phyloP scores from a whole-genome alignment of 495 filamentous ascomycete genomes.

The Penicillium coprophilum region DNA sequence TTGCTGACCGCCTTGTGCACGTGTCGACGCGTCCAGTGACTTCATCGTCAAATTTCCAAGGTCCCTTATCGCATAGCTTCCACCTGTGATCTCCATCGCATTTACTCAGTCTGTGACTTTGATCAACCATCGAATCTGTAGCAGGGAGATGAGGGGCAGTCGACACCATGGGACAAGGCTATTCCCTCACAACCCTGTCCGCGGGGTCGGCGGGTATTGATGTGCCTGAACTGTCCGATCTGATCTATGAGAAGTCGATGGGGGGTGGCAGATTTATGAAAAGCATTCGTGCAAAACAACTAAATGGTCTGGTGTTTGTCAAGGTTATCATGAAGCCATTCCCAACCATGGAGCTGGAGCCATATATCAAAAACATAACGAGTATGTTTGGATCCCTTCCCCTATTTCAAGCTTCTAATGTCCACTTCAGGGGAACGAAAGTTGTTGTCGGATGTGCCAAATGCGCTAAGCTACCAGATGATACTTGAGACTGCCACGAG shows the following conservation, averaged over 20 bases:
- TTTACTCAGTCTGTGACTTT: conserved; percentile 1
- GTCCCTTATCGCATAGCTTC: conserved; percentile 5
- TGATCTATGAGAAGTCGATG: conserved; percentile 89
- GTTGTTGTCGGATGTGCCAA: conserved; percentile 77
- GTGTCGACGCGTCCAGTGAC: conserved; percentile 28
- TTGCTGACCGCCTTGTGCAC: conserved; percentile 29
- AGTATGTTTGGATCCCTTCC: conserved; percentile 50
- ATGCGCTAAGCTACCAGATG: conserved; percentile 86
- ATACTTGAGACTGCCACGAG: conserved; percentile 86
- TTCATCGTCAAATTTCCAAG: conserved; percentile 17
- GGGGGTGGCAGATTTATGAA: conserved; percentile 97
- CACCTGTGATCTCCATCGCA: background rate
- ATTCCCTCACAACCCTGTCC: conserved; percentile 86
- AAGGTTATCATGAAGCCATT: conserved; percentile 94
- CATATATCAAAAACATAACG: conserved; percentile 71
- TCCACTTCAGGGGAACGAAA: conserved; percentile 68
- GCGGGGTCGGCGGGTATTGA: conserved; percentile 91
- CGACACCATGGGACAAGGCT: conserved; percentile 88
- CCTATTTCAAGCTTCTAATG: conserved; percentile 1
- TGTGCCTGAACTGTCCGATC: conserved; percentile 83
- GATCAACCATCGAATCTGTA: conserved; percentile 1
- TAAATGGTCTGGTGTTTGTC: conserved; percentile 85
- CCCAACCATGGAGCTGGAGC: conserved; percentile 68
- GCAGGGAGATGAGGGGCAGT: conserved; percentile 38
- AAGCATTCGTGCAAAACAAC: conserved; percentile 84